Base-by-base conservation (phyloP, 176 grass and related monocot genomes). In the Alopecurus myosuroides region DNA sequence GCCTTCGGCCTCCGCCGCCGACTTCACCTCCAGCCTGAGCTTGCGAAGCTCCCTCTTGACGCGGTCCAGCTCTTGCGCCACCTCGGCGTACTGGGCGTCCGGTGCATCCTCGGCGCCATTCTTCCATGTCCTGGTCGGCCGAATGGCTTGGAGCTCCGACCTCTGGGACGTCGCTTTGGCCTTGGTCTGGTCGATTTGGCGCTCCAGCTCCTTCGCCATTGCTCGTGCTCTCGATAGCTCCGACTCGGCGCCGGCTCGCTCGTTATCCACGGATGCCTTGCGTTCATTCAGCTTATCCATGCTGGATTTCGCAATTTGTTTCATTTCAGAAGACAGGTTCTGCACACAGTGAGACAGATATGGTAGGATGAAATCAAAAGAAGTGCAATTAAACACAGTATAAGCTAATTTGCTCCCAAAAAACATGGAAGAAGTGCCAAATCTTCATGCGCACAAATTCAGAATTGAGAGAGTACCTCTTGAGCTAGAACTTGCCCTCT, bases 11-110 rank as follows among this genome's bases (percentile, higher is more conserved):
- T 94, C 97, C 13, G 79, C 80, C 45, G 82, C 88, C 6, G 88
- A 79, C 35, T 25, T 78, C 61, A 86, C 76, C 73, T 96, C 91
- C 19, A 91, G 88, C 66, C 91, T 81, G 48, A 99, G 70, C 35
- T 74, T 86, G 52, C 85, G 86, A 29, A 96, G 58, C 81, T 99
- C 94, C 81, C 58, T 81, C 84, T 88, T 97, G 48, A 80, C 91
- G 6, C 60, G 77, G 39, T 91, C 90, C 76, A 99, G 73, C 66
- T 97, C 86, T 45, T 29, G 82, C 77, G 48, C 49, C 68, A 94
- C 81, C 81, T 86, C 81, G 28, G 53, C 73, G 53, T 93, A 83
- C 60, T 80, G 78, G 1, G 62, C 51, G 33, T 61, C 73, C 49
- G 50, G 10, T 5, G 46, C 86, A 13, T 69, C 74, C 9, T 73